Percentiles rank a stretch among this genome's conserved stretches.
Conservation (phyloP, 176 grass and related monocot genomes). For the Aechmea fasciata region DNA sequence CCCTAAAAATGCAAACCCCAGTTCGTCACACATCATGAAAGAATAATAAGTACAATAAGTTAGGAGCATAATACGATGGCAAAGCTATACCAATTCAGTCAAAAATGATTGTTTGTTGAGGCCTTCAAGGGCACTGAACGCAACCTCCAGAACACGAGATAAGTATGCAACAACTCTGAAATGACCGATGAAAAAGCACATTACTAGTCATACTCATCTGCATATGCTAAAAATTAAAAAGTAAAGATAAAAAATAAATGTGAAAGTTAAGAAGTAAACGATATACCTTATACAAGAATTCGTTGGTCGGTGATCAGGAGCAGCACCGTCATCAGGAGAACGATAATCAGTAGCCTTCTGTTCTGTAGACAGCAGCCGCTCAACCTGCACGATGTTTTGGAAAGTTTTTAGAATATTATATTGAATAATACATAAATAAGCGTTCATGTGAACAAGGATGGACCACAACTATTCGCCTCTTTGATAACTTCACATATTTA, state of each 20-base stretch:
- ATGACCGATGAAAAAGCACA: constrained; percentile 22
- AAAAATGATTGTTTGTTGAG: constrained; percentile 99
- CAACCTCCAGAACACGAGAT: constrained; percentile 96
- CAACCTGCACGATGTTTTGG: constrained; percentile 44
- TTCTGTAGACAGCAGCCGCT: constrained; percentile 89
- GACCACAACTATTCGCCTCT: too few relatives aligned
- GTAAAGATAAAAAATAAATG: constrained; percentile 18
- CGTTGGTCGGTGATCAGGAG: constrained; percentile 92
- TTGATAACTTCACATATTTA: background rate
- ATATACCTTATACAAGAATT: constrained; percentile 86
- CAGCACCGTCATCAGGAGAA: constrained; percentile 82
- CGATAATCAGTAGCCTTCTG: constrained; percentile 93
- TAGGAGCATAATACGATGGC: background rate
- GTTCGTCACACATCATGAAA: background rate
- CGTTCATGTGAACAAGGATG: too few relatives aligned
- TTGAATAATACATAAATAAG: too few relatives aligned
- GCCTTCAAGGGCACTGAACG: constrained; percentile 90
- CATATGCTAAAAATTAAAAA: background rate
- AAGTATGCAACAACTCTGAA: constrained; percentile 95
- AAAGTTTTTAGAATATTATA: constrained; percentile 4
- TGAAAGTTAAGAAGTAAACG: background rate
- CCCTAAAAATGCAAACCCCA: constrained; percentile 39
- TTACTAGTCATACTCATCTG: constrained; percentile 29
- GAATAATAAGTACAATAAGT: background rate
- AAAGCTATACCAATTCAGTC: constrained; percentile 71